Base-by-base conservation (phyloP, 768 basidiomycete species). In the Crepidotus variabilis region DNA sequence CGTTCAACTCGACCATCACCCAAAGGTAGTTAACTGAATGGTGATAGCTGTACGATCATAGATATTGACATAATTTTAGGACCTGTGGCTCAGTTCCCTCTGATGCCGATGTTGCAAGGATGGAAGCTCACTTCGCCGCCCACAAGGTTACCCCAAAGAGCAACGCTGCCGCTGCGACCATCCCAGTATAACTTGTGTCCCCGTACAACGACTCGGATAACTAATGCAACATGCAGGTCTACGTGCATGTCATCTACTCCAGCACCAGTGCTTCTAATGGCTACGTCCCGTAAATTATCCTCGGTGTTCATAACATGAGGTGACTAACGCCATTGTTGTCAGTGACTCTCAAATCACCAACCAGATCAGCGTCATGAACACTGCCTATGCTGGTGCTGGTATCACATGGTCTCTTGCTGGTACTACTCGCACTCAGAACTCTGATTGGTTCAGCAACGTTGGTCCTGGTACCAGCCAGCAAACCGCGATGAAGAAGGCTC, bases 361-460 rank as follows among this genome's bases (percentile, higher is more conserved):
- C 36, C 73, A 78, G 58, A 75, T 83, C 51, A 23, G 51, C n/a
- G 69, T 71, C 43, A 70, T 79, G 66, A 80, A 83, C 60, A 57
- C 55, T 3, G 78, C 71, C 47, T 83, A 78, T 61, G 56, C 69
- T 6, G 45, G 52, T 22, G 58, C 69, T 21, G 74, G 75, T 14
- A 68, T 78, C 56, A 65, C 67, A 48, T 82, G 73, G 69, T 63
- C 53, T 2, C 75, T 81, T 43, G 75, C 69, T 13, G 63, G 66
- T 43, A 80, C 75, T n/a, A 70, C 68, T 50, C 75, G 73, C 50
- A 82, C 77, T 2, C 60, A 69, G 58, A 81, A 78, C 61, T 49
- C 72, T 22, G 63, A 71, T 56, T 84, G 80, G 81, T 83, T 79
- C 71, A 72, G 71, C 63, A 68, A 69, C 21, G 78, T 67, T 54